Conservation (phyloP, 1,139 yeast species). For the Protomyces arabidopsidicola region DNA sequence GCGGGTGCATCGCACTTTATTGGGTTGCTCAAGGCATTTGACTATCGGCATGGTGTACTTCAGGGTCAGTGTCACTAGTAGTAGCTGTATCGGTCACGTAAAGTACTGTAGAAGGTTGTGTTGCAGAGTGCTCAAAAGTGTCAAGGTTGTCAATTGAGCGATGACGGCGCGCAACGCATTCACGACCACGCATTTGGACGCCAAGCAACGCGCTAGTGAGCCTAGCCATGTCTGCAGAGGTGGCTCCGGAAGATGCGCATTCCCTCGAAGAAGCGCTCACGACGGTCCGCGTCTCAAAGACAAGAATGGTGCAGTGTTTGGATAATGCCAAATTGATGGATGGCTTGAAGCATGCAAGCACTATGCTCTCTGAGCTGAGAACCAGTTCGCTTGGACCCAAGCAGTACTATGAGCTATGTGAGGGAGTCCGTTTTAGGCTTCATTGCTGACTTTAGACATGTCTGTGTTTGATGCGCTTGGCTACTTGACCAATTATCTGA, state of each 20-base stretch:
- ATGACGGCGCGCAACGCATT: not conserved
- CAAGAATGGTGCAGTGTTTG: constrained; percentile 70
- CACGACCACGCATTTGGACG: not conserved
- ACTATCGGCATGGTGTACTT: constrained; percentile 35
- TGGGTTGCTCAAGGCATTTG: constrained; percentile 60
- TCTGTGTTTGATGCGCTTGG: constrained; percentile 80
- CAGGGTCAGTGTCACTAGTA: constrained; percentile 2
- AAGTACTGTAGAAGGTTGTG: not conserved
- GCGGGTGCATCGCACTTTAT: constrained; percentile 75
- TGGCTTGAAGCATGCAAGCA: constrained; percentile 82
- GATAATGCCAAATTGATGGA: constrained; percentile 72
- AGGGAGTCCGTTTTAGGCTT: constrained; percentile 36
- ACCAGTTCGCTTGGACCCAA: constrained; percentile 76
- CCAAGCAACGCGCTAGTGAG: not conserved
- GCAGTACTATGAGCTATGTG: constrained; percentile 88
- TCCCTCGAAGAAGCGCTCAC: constrained; percentile 51
- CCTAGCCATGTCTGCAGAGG: not conserved
- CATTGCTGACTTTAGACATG: constrained; percentile 15
- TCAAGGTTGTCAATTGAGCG: too few species aligned
- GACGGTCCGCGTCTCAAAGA: constrained; percentile 65
- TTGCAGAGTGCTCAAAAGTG: too few species aligned
- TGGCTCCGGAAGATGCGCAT: constrained; percentile 9
- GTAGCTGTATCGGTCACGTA: not conserved
- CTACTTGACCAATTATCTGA: constrained; percentile 58
- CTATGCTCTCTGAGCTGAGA: constrained; percentile 74